Percentiles rank a stretch among this genome's conserved stretches.
These are phyloP conservation scores for Alternaria rosae DNA, from an alignment of 2,329 filamentous ascomycete species.

Conservation along the genomic window DNA sequence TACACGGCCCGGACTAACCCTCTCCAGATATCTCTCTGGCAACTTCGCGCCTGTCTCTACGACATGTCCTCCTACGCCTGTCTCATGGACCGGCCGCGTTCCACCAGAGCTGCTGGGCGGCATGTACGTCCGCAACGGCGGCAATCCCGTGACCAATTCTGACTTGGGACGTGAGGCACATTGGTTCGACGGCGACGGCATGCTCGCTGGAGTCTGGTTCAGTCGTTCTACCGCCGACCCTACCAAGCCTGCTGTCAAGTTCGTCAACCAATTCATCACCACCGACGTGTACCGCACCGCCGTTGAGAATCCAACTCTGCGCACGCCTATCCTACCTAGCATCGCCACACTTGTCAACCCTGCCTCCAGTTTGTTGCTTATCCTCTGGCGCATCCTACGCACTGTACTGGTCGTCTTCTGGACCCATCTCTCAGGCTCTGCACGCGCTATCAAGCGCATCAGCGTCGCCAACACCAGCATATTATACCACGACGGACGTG, in stretches of 20 bases:
- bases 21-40: conserved; percentile 65
- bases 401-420: conserved; percentile 65
- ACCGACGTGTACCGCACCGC: conserved; percentile 70
- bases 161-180: conserved; percentile 69
- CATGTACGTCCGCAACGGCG: conserved; percentile 76
- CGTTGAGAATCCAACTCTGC: conserved; percentile 56
- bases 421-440: conserved; percentile 65
- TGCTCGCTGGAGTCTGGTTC: conserved; percentile 74
- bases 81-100: conserved; percentile 64
- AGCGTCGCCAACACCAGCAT: conserved; percentile 75
- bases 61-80: conserved; percentile 64
- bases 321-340: conserved; percentile 69
- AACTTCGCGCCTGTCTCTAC: conserved; percentile 73
- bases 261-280: conserved; percentile 73
- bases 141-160: conserved; percentile 70
- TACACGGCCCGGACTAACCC: conserved; percentile 7
- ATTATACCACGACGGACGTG: conserved; percentile 72
- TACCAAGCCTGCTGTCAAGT: conserved; percentile 63
- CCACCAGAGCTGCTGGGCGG: conserved; percentile 72
- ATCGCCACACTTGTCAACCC: conserved; percentile 71
- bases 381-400: conserved; percentile 63
- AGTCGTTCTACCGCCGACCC: conserved; percentile 48
- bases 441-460: conserved; percentile 68
- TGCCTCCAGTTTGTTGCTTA: conserved; percentile 60
- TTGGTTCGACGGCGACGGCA: conserved; percentile 79